Conservation (phyloP, 2,329 filamentous ascomycete species). For the Fusarium euwallaceae region DNA sequence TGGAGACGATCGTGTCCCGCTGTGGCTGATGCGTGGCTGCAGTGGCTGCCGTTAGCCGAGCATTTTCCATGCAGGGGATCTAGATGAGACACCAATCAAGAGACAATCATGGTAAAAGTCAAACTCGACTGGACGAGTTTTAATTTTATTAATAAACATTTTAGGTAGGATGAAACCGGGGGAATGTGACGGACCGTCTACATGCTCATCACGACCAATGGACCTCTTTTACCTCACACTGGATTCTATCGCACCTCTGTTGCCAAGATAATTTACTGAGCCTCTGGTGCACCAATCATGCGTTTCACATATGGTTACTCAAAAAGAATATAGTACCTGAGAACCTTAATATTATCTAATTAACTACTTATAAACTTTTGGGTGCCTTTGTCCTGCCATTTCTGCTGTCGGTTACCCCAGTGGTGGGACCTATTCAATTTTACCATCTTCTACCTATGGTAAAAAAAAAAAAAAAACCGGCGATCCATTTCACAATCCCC, state of each 20-base stretch:
- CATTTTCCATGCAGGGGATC: conserved; percentile 35
- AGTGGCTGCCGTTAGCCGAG: conserved; percentile 40
- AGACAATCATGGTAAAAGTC: background rate
- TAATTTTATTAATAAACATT: background rate
- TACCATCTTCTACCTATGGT: background rate
- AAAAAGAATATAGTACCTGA: background rate
- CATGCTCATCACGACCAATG: background rate
- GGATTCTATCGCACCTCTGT: background rate
- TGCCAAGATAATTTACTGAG: background rate
- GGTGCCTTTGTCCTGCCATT: background rate
- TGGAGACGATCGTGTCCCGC: conserved; percentile 45
- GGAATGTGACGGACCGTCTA: too few relatives aligned
- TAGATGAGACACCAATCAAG: background rate
- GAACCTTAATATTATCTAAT: background rate
- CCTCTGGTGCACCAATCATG: background rate
- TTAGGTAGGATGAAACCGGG: background rate
- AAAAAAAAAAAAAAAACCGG: background rate
- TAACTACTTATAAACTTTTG: background rate
- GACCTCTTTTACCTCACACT: background rate
- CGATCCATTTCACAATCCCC: background rate
- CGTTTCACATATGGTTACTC: background rate
- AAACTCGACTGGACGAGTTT: background rate
- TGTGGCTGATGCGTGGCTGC: conserved; percentile 45
- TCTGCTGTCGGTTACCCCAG: background rate
- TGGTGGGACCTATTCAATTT: background rate